Evolutionary conservation across 1,284 basidiomycete species (phyloP).

Genomic region (Kwoniella shivajii): DNA sequence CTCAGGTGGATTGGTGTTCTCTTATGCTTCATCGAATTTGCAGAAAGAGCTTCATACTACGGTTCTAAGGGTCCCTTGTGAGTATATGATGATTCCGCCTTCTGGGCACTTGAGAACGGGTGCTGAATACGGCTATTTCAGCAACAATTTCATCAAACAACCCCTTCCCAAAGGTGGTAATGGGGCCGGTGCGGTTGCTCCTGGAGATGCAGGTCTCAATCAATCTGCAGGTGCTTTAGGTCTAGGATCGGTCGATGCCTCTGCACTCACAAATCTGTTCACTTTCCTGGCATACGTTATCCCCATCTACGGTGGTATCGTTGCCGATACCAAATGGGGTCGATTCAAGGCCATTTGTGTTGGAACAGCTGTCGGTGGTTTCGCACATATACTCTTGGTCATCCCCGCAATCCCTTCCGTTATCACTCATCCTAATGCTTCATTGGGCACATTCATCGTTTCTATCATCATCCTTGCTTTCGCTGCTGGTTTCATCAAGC

Average conservation of each 20-base stretch:
- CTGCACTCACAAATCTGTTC: conserved; percentile 37
- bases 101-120: background rate
- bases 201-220: conserved; percentile 61
- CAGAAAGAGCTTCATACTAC: conserved; percentile 49
- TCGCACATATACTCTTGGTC: conserved; percentile 48
- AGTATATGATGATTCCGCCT: background rate
- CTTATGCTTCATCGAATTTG: conserved; percentile 53
- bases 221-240: conserved; percentile 62
- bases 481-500: conserved; percentile 54
- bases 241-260: conserved; percentile 32
- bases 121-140: conserved; percentile 10
- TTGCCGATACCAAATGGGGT: conserved; percentile 74
- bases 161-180: conserved; percentile 65
- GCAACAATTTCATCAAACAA: conserved; percentile 36
- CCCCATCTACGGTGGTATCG: conserved; percentile 56
- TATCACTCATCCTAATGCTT: conserved; percentile 33
- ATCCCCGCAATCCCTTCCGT: conserved; percentile 50
- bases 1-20: conserved; percentile 33
- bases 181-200: conserved; percentile 68
- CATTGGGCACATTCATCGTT: conserved; percentile 46
- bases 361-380: conserved; percentile 44
- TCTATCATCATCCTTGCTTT: conserved; percentile 50
- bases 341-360: conserved; percentile 72
- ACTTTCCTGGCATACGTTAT: conserved; percentile 44
- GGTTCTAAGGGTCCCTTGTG: conserved; percentile 23